Conservation (phyloP, 345 rosid genomes). For the Brassica juncea region DNA sequence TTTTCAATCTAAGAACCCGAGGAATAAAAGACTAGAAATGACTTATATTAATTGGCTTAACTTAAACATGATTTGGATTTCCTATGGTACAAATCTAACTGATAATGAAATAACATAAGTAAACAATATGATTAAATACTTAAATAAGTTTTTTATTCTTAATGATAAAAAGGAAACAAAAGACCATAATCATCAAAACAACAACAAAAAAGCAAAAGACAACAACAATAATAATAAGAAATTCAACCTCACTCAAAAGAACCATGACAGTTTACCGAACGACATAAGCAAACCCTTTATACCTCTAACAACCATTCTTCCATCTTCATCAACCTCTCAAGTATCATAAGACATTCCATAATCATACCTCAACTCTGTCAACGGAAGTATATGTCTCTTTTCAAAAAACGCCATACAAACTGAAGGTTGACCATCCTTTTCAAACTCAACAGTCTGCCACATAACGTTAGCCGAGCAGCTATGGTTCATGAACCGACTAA, state of each 20-base stretch:
- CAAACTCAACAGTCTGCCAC: constrained; percentile 64
- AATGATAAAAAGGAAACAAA: not conserved
- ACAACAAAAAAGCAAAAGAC: not conserved
- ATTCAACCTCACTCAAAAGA: constrained; percentile 36
- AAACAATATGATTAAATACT: not conserved
- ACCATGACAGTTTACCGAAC: constrained; percentile 45
- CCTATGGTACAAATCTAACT: not conserved
- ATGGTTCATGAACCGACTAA: not conserved
- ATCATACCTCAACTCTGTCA: constrained; percentile 52
- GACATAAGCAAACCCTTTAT: constrained; percentile 59
- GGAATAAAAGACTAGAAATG: too few relatives aligned
- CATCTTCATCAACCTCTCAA: constrained; percentile 18
- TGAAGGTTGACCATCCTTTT: not conserved
- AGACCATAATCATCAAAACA: not conserved
- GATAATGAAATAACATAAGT: not conserved
- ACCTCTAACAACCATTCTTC: not conserved
- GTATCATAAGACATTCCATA: constrained; percentile 39
- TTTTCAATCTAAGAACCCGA: too few relatives aligned
- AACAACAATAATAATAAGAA: not conserved
- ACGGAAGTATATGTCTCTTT: too few relatives aligned
- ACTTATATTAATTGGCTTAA: too few relatives aligned
- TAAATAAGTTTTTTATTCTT: not conserved
- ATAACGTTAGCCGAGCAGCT: constrained; percentile 49
- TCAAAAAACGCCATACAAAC: constrained; percentile 44
- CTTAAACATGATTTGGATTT: too few relatives aligned